A percentile compares a stretch with the other conserved stretches of the same genome.
phyloP scores from a whole-genome alignment of 805 yeast species.

The Cyberlindnera maritima region DNA sequence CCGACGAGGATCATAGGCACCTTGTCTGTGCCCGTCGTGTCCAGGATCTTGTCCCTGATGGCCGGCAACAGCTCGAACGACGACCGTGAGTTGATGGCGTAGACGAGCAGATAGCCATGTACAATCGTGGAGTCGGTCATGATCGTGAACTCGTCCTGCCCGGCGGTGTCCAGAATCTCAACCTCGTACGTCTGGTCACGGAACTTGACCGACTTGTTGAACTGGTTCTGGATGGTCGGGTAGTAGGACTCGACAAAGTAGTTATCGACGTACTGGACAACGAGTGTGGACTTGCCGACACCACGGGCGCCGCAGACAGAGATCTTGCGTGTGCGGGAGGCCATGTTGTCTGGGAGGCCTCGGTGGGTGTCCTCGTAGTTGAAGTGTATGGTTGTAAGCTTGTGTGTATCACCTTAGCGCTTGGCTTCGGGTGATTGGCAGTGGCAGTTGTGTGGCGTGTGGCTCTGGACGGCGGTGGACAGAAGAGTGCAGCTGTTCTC shows the following conservation, averaged over 20 bases:
- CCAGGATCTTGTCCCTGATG: constrained; percentile 80
- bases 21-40: constrained; percentile 58
- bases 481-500: too few species aligned
- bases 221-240: constrained; percentile 89
- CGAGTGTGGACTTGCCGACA: constrained; percentile 84
- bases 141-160: constrained; percentile 85
- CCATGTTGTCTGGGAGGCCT: constrained; percentile 14
- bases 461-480: too few species aligned
- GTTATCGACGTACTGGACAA: constrained; percentile 82
- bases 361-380: constrained; percentile 9
- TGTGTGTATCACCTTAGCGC: too few species aligned
- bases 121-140: constrained; percentile 75
- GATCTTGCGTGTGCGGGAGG: constrained; percentile 55
- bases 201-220: constrained; percentile 63
- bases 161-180: constrained; percentile 89
- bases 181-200: constrained; percentile 75
- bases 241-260: constrained; percentile 87
- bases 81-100: constrained; percentile 74
- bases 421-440: too few species aligned
- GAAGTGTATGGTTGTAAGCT: too few species aligned
- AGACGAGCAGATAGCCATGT: constrained; percentile 80
- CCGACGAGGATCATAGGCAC: constrained; percentile 83
- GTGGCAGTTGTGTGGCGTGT: too few species aligned
- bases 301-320: constrained; percentile 87
- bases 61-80: constrained; percentile 75